Percentiles rank a stretch among this genome's conserved stretches.
Conservation (phyloP, 1,284 basidiomycete genomes). For the Papiliotrema laurentii region DNA sequence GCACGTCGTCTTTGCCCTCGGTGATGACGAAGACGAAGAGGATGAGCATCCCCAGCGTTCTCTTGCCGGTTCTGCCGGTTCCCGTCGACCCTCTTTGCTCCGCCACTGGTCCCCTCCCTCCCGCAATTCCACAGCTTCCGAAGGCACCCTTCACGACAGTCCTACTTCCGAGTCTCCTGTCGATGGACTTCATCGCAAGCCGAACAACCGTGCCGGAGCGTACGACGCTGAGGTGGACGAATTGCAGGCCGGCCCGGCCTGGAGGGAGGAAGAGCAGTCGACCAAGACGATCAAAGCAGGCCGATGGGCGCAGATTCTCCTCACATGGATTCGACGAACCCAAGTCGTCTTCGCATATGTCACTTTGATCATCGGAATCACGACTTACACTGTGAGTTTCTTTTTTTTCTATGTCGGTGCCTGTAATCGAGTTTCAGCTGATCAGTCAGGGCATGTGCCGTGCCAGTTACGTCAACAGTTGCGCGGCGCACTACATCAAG, state of each 20-base stretch:
- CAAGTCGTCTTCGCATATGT: constrained; percentile 41
- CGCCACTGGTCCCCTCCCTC: constrained; percentile 46
- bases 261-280: constrained; percentile 1
- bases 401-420: background rate
- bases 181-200: constrained; percentile 7
- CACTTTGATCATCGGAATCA: constrained; percentile 29
- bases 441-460: constrained; percentile 30
- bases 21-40: constrained; percentile 27
- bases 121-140: constrained; percentile 53
- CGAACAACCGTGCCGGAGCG: constrained; percentile 12
- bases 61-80: constrained; percentile 6
- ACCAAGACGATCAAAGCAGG: background rate
- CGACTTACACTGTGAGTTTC: constrained; percentile 29
- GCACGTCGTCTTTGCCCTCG: constrained; percentile 19
- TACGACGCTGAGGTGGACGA: constrained; percentile 21
- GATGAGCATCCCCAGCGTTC: constrained; percentile 7
- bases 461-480: constrained; percentile 66
- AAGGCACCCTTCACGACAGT: constrained; percentile 61
- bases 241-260: background rate
- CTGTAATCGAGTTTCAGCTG: background rate
- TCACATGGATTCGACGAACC: constrained; percentile 33
- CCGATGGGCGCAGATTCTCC: constrained; percentile 19
- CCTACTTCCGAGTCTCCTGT: constrained; percentile 24
- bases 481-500: constrained; percentile 91
- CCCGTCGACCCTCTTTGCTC: constrained; percentile 9